Base-by-base conservation (phyloP, 495 filamentous ascomycete genomes). In the Neurospora sp. region DNA sequence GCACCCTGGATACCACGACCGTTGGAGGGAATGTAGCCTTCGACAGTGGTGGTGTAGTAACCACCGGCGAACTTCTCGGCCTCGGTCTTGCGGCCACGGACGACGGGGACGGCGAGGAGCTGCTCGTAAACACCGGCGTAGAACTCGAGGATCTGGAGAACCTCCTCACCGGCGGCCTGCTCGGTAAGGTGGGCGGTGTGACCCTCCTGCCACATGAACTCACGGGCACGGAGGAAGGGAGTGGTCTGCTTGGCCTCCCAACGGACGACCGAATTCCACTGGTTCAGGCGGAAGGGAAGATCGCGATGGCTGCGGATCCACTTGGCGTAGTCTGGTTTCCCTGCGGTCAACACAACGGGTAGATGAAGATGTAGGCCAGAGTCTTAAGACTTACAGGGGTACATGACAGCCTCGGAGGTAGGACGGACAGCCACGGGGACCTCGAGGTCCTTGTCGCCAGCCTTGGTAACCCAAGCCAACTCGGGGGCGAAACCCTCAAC, bases 191-290 rank as follows among this genome's bases (percentile, higher is more conserved):
- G 94, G 12, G 96, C 96, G 18, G 96, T 99, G 84, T 99, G 96
- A 40, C 96, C 96, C 82, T 99, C 96, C 80, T 99, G 96, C 96
- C 96, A 99, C 65, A 97, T 84, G 83, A 99, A 99, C 80, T 99
- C 96, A 77, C 96, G 84, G 69, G 94, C 94, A 73, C 96, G 85
- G 31, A 99, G 84, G 86, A 99, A 97, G 7, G 96, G 96, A 78
- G 94, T 94, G 31, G 95, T 94, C 79, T 99, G 92, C 85, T 98
- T 98, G 79, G 97, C 97, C 83, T 99, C 96, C 96, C 96, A 99
- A 76, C 96, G 88, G 41, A 98, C 95, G 69, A 98, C 95, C 8
- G 91, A 95, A 86, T 97, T 97, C 96, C 96, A 99, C 83, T 99
- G 96, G 84, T 98, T 97, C 69, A 98, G 86, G 77, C 90, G 88